These are phyloP conservation scores for Elaeis oleifera DNA, from an alignment of 202 grass and related monocot species.

Conservation along the genomic window DNA sequence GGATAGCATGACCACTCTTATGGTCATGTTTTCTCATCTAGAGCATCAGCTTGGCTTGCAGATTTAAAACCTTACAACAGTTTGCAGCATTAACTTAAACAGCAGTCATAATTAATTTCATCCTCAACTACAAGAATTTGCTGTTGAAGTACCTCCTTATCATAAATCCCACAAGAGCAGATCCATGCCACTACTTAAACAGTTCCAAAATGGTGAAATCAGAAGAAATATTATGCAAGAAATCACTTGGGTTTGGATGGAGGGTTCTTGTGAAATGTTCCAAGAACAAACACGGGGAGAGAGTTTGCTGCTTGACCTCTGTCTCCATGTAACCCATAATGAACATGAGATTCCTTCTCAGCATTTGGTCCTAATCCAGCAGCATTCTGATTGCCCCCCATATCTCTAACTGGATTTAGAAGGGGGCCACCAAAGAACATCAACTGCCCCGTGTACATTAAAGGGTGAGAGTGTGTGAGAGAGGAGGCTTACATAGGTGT, in stretches of 20 bases:
- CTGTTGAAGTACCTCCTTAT: background rate
- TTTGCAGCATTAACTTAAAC: too few species aligned
- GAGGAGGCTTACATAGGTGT: too few species aligned
- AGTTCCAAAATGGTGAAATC: background rate
- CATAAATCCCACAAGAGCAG: background rate
- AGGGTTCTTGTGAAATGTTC: conserved; percentile 46
- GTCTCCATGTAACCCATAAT: conserved; percentile 25
- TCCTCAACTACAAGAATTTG: too few species aligned
- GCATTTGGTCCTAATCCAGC: conserved; percentile 33
- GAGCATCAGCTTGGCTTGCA: too few species aligned
- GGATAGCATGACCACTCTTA: too few species aligned
- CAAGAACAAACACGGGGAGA: conserved; percentile 67
- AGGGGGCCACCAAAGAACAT: conserved; percentile 98
- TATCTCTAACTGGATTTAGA: conserved; percentile 29
- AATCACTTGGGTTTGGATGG: conserved; percentile 46
- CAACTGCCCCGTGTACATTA: conserved; percentile 62
- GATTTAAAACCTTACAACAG: too few species aligned
- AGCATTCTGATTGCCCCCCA: conserved; percentile 10
- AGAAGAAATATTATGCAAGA: background rate
- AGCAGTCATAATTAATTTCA: too few species aligned
- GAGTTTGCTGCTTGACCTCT: conserved; percentile 45
- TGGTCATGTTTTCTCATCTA: too few species aligned
- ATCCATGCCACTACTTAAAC: background rate
- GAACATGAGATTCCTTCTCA: conserved; percentile 41
- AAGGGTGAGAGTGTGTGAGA: too few species aligned